Evolutionary conservation across 305 asterid species (phyloP).

Genomic region (Lippia alba): DNA sequence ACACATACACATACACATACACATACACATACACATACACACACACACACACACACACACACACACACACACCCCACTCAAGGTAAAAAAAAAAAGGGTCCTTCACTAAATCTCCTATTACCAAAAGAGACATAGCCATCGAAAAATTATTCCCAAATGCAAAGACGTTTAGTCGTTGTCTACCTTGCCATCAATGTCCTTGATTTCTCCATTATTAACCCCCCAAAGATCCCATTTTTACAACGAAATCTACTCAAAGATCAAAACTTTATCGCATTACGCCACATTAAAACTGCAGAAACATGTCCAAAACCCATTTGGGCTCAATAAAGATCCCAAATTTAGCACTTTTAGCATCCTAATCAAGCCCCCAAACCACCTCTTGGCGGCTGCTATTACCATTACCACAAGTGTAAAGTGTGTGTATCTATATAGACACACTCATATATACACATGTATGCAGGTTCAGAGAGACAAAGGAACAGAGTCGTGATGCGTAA

Average conservation of each 20-base stretch:
- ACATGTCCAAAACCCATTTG: background rate
- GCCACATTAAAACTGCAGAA: background rate
- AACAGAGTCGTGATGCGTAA: background rate
- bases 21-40: no score
- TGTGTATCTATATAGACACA: background rate
- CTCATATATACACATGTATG: background rate
- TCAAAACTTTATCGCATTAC: background rate
- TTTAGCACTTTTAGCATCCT: background rate
- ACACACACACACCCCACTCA: no score
- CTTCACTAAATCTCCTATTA: background rate
- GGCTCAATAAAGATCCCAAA: background rate
- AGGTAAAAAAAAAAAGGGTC: no score
- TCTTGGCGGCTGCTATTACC: constrained; percentile 16
- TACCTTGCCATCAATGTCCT: background rate
- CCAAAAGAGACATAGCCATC: constrained; percentile 21
- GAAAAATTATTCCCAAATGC: background rate
- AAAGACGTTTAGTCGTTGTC: background rate
- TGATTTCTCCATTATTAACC: constrained; percentile 13
- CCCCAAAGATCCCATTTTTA: constrained; percentile 1
- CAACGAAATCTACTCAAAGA: constrained; percentile 14
- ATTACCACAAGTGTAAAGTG: background rate
- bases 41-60: no score
- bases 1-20: no score
- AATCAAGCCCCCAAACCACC: constrained; percentile 16
- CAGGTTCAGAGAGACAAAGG: constrained; percentile 9